Conservation (phyloP, 805 yeast species). For the Kuraishia hungarica region DNA sequence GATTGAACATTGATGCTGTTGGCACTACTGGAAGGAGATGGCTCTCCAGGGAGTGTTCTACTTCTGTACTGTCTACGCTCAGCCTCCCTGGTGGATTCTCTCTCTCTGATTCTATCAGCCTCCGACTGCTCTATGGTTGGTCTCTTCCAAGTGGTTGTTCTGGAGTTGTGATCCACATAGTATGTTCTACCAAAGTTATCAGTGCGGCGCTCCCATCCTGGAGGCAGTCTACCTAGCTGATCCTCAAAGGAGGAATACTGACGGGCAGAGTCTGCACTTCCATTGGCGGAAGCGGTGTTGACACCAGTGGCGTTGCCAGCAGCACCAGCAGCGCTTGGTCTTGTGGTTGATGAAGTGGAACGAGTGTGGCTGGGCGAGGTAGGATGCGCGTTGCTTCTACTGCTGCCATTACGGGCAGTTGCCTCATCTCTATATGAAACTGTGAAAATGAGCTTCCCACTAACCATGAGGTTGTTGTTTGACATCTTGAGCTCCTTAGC, state of each 20-base stretch:
- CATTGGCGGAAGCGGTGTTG: slow-evolving; percentile 9
- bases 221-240: slow-evolving; percentile 91
- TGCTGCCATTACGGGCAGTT: background rate
- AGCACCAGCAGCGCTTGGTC: background rate
- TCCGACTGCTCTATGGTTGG: slow-evolving; percentile 82
- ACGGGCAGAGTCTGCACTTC: slow-evolving; percentile 23
- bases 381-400: background rate
- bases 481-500: slow-evolving; percentile 89
- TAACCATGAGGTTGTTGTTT: slow-evolving; percentile 86
- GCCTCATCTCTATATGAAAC: slow-evolving; percentile 33
- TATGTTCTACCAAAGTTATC: slow-evolving; percentile 96
- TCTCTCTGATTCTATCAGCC: slow-evolving; percentile 49
- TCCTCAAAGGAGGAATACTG: slow-evolving; percentile 94
- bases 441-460: slow-evolving; percentile 82
- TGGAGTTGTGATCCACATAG: slow-evolving; percentile 95
- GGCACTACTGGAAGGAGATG: slow-evolving; percentile 29
- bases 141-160: slow-evolving; percentile 98
- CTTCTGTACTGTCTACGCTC: slow-evolving; percentile 89
- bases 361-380: background rate
- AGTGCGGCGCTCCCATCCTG: slow-evolving; percentile 99
- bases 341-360: background rate
- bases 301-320: background rate
- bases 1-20: slow-evolving; percentile 38
- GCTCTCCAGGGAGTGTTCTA: slow-evolving; percentile 75
- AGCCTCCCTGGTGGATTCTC: slow-evolving; percentile 67